Conservation (phyloP, 2,329 filamentous ascomycete species). For the Fusarium solani-melongenae region DNA sequence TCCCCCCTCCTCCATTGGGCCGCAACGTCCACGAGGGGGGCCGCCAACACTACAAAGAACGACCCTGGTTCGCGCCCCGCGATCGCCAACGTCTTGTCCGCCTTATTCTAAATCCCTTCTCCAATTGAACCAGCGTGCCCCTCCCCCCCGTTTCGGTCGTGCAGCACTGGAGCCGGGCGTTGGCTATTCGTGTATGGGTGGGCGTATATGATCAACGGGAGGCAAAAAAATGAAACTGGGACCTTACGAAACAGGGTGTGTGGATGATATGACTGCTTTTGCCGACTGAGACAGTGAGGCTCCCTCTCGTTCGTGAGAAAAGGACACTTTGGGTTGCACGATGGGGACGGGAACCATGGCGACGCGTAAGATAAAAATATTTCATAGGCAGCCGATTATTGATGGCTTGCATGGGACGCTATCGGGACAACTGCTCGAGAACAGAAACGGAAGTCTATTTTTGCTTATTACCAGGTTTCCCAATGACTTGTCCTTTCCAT, state of each 20-base stretch:
- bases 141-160: not conserved
- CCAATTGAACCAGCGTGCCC: not conserved
- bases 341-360: not conserved
- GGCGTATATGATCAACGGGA: not conserved
- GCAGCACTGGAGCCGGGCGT: not conserved
- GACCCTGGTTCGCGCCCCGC: slow-evolving; percentile 8
- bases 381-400: not conserved
- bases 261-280: not conserved
- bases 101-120: not conserved
- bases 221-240: not conserved
- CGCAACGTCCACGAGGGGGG: slow-evolving; percentile 34
- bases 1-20: slow-evolving; percentile 37
- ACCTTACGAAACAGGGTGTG: not conserved
- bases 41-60: not conserved
- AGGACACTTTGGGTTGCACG: not conserved
- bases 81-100: not conserved
- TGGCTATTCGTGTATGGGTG: not conserved
- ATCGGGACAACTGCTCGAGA: not conserved
- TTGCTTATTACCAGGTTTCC: not conserved
- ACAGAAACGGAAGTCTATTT: not conserved
- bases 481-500: not conserved
- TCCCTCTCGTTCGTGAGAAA: not conserved
- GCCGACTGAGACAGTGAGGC: not conserved
- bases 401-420: not conserved
- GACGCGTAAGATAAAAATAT: not conserved